Base-by-base conservation (phyloP, 2,329 filamentous ascomycete genomes). In the Aspergillus fumigatiaffinis region DNA sequence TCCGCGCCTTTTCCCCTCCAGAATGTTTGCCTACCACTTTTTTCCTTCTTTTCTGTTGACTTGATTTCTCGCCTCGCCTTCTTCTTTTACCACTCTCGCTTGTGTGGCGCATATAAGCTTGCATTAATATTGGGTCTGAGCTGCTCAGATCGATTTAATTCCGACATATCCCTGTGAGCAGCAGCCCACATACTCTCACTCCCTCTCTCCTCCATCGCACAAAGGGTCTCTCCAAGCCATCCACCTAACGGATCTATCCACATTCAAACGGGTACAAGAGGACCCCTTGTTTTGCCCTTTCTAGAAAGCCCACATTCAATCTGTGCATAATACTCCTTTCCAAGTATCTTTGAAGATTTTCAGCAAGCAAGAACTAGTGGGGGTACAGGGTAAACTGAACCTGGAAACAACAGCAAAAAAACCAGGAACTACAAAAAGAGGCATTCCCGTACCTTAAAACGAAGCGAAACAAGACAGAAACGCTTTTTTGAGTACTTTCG, bases 1-100 rank as follows among this genome's bases (percentile, higher is more conserved):
- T 61, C 58, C 53, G 55, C 60, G 56, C 58, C 63, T 60, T 65
- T 60, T 57, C 35, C 56, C 52, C 56, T 55, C 23, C 32, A 46
- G 10, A 46, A 46, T 46, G 42, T 23, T 46, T 46, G 42, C 12
- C 42, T 23, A 46, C 20, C 20, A 23, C 20, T 46, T 46, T 46
- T 23, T 23, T 5, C 20, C 10, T 46, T 46, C 42, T 46, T 20
- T 46, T 46, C n/a, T 44, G 41, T 58, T 63, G 38, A 47, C 46
- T 38, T 51, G 58, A 38, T 32, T 53, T 38, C 54, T 54, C 46
- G 53, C 42, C 54, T 57, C 51, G 48, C 59, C 58, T 50, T 58
- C 54, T 54, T 53, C 29, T 25, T 50, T 57, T 48, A 38, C 47
- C 35, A 51, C 48, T 14, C 26, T 55, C 57, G 38, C 51, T 60